A percentile compares a stretch with the other conserved stretches of the same genome.
phyloP scores from a whole-genome alignment of 345 rosid species.

The Bruguiera gymnorhiza region DNA sequence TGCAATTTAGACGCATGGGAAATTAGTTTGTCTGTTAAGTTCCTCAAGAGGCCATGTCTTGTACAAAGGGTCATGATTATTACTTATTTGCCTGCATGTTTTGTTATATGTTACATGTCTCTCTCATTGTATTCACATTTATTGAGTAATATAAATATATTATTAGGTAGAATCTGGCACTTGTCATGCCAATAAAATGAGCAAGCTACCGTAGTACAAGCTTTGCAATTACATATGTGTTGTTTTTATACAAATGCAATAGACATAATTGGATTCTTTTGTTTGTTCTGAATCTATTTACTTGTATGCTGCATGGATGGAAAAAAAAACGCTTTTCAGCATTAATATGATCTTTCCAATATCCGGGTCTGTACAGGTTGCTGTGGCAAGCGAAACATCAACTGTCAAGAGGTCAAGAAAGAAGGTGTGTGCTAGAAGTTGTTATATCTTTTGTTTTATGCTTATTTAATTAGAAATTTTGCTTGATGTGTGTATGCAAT shows the following conservation, averaged over 20 bases:
- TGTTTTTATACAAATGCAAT: too few species aligned
- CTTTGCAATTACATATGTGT: too few species aligned
- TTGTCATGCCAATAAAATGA: neutral
- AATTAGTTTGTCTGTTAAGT: neutral
- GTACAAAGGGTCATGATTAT: neutral
- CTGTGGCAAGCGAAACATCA: slow-evolving; percentile 31
- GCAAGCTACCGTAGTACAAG: neutral
- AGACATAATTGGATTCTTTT: too few species aligned
- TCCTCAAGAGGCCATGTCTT: neutral
- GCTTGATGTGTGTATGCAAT: too few species aligned
- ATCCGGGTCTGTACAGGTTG: slow-evolving; percentile 22
- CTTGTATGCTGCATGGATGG: neutral
- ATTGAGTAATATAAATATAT: neutral
- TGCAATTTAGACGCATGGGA: neutral
- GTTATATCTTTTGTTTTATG: neutral
- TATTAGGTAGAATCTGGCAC: neutral
- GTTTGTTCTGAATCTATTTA: too few species aligned
- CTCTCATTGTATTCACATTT: neutral
- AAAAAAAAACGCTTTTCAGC: neutral
- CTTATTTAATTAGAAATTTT: neutral
- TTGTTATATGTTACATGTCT: neutral
- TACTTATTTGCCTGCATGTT: neutral
- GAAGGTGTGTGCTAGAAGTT: slow-evolving; percentile 41
- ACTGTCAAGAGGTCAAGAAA: slow-evolving; percentile 57
- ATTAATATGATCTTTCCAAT: neutral